These are phyloP conservation scores for Diaporthe sp. DNA, from an alignment of 2,329 filamentous ascomycete genomes.

Conservation along the genomic window DNA sequence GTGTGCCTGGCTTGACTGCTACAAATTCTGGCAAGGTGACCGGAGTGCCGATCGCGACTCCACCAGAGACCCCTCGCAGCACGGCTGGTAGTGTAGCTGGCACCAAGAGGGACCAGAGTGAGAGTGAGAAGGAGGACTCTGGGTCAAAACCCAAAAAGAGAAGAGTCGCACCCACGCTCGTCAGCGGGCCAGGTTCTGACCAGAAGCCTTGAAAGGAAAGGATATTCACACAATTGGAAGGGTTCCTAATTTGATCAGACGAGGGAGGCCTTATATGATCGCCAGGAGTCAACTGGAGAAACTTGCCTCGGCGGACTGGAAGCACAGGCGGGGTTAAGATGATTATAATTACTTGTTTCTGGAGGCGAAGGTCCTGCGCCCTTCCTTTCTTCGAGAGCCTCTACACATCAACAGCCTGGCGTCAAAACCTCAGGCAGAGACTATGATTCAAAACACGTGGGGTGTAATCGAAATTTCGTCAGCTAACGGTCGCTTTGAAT, in stretches of 20 bases:
- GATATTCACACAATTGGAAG: background rate
- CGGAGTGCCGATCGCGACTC: constrained; percentile 83
- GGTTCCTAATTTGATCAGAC: background rate
- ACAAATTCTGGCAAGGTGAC: constrained; percentile 74
- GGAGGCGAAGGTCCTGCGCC: background rate
- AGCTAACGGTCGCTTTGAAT: constrained; percentile 3
- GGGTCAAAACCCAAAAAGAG: constrained; percentile 74
- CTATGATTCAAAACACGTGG: constrained; percentile 3
- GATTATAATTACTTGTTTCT: background rate
- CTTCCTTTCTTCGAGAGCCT: background rate
- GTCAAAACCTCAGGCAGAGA: background rate
- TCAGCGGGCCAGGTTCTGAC: constrained; percentile 50
- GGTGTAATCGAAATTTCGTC: background rate
- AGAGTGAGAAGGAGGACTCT: constrained; percentile 64
- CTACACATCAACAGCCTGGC: background rate
- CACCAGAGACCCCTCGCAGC: constrained; percentile 86
- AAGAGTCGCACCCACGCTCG: constrained; percentile 76
- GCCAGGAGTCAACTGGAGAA: background rate
- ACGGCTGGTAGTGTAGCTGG: constrained; percentile 67
- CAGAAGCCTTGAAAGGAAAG: constrained; percentile 20
- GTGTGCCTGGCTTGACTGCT: constrained; percentile 81
- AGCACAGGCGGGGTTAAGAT: no score
- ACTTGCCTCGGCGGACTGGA: background rate
- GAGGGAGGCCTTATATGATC: background rate
- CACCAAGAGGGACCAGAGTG: constrained; percentile 69